phyloP scores from a whole-genome alignment of 495 filamentous ascomycete genomes.

The Beverwykella pulmonaria region DNA sequence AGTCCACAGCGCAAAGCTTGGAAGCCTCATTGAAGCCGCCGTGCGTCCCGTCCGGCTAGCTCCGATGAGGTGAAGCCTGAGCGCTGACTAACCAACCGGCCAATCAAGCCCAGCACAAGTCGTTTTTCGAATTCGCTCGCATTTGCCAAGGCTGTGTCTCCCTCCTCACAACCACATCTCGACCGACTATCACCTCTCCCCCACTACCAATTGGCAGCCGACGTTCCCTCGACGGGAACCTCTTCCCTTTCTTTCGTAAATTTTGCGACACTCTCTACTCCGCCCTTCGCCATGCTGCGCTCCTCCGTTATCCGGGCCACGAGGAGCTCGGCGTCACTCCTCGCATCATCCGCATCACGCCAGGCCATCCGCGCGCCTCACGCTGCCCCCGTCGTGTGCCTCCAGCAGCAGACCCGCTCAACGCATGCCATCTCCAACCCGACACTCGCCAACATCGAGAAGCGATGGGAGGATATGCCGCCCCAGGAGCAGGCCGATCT shows the following conservation, averaged over 20 bases:
- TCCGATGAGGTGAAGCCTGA: not conserved
- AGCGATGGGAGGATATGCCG: conserved; percentile 96
- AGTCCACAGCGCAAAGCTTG: too few relatives aligned
- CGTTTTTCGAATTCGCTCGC: too few relatives aligned
- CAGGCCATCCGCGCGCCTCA: conserved; percentile 29
- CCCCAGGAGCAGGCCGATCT: conserved; percentile 98
- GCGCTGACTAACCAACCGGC: not conserved
- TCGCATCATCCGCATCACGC: conserved; percentile 40
- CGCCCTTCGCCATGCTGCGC: conserved; percentile 34
- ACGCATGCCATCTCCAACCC: conserved; percentile 96
- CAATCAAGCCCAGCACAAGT: too few relatives aligned
- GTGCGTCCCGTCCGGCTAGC: not conserved
- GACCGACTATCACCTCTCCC: not conserved
- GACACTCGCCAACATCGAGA: conserved; percentile 96
- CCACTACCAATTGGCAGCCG: conserved; percentile 31
- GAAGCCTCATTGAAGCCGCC: not conserved
- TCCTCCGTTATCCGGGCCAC: conserved; percentile 39
- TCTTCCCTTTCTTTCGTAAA: conserved; percentile 14
- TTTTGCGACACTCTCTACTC: conserved; percentile 39
- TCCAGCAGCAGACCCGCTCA: conserved; percentile 61
- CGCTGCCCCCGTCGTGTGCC: conserved; percentile 27
- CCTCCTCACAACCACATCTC: conserved; percentile 1
- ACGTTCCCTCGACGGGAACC: conserved; percentile 28
- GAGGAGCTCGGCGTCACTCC: conserved; percentile 38
- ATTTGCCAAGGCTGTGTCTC: not conserved